Conservation (phyloP, 2,329 filamentous ascomycete genomes). For the Colletotrichum euphorbiae region DNA sequence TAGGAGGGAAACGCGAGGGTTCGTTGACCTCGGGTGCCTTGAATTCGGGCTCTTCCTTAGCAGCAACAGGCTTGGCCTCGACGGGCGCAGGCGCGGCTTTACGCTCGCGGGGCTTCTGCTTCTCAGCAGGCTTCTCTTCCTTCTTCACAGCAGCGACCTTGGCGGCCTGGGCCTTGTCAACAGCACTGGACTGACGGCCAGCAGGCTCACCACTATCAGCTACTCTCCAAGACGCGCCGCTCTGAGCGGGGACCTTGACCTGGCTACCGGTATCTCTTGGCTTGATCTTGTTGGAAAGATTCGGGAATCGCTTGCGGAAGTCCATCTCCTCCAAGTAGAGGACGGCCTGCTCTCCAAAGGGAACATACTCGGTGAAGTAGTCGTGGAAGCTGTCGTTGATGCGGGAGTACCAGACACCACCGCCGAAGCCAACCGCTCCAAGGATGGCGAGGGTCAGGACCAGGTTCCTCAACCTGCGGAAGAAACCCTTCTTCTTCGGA, state of each 20-base stretch:
- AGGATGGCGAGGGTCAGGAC: slow-evolving; percentile 82
- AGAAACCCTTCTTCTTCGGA: slow-evolving; percentile 71
- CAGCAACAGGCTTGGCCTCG: slow-evolving; percentile 47
- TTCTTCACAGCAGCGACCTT: slow-evolving; percentile 46
- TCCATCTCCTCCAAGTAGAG: slow-evolving; percentile 96
- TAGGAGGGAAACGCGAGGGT: slow-evolving; percentile 71
- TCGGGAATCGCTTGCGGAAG: slow-evolving; percentile 85
- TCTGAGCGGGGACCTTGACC: slow-evolving; percentile 86
- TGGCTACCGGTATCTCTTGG: slow-evolving; percentile 71
- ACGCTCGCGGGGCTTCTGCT: slow-evolving; percentile 35
- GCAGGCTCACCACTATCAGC: slow-evolving; percentile 68
- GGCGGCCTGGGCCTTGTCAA: slow-evolving; percentile 50
- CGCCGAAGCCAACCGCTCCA: slow-evolving; percentile 82
- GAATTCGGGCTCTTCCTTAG: slow-evolving; percentile 52
- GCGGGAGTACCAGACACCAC: slow-evolving; percentile 92
- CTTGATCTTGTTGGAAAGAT: slow-evolving; percentile 55
- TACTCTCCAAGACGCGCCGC: slow-evolving; percentile 85
- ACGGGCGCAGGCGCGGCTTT: slow-evolving; percentile 43
- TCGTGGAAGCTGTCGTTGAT: slow-evolving; percentile 98
- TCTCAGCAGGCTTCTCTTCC: slow-evolving; percentile 46
- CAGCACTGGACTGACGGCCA: slow-evolving; percentile 72
- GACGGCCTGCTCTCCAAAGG: slow-evolving; percentile 93
- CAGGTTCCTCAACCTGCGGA: slow-evolving; percentile 80
- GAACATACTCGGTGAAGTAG: slow-evolving; percentile 97
- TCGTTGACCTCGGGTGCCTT: slow-evolving; percentile 73